These are phyloP conservation scores for Xylariaceae sp. DNA, from an alignment of 2,329 filamentous ascomycete genomes.

Conservation along the genomic window DNA sequence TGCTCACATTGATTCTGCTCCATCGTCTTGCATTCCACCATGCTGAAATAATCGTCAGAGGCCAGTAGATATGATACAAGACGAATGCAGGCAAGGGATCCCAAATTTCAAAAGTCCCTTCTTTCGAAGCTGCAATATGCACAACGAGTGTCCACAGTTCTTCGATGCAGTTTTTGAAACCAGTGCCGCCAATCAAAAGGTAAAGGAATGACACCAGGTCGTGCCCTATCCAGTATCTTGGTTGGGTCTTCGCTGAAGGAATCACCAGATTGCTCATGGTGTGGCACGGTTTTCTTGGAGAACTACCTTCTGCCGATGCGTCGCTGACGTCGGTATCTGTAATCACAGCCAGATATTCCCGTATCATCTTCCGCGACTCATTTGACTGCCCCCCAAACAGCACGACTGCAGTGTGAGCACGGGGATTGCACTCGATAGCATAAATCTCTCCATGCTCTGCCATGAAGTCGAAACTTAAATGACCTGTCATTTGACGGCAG, in stretches of 20 bases:
- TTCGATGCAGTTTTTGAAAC: constrained; percentile 17
- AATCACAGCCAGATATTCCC: constrained; percentile 52
- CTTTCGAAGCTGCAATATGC: constrained; percentile 50
- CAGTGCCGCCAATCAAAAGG: constrained; percentile 33
- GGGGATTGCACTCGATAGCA: constrained; percentile 70
- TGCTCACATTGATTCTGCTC: constrained; percentile 68
- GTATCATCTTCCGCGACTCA: constrained; percentile 44
- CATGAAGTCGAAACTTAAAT: constrained; percentile 71
- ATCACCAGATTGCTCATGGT: constrained; percentile 8
- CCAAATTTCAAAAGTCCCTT: constrained; percentile 51
- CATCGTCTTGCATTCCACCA: constrained; percentile 49
- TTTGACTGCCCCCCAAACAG: constrained; percentile 49
- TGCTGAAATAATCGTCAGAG: constrained; percentile 46
- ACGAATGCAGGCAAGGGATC: constrained; percentile 58
- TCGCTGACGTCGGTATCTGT: constrained; percentile 12
- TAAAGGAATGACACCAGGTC: constrained; percentile 56
- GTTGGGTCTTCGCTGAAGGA: constrained; percentile 25
- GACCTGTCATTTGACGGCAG: constrained; percentile 57
- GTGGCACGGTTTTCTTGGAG: background rate
- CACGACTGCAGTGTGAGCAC: constrained; percentile 65
- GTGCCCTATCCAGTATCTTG: constrained; percentile 65
- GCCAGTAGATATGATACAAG: constrained; percentile 57
- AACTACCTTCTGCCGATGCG: background rate
- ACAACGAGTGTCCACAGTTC: constrained; percentile 30
- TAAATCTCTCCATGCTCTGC: constrained; percentile 53